A percentile compares a stretch with the other conserved stretches of the same genome.
These are phyloP conservation scores for Margaritispora aquatica DNA, from an alignment of 495 filamentous ascomycete species.

Conservation along the genomic window DNA sequence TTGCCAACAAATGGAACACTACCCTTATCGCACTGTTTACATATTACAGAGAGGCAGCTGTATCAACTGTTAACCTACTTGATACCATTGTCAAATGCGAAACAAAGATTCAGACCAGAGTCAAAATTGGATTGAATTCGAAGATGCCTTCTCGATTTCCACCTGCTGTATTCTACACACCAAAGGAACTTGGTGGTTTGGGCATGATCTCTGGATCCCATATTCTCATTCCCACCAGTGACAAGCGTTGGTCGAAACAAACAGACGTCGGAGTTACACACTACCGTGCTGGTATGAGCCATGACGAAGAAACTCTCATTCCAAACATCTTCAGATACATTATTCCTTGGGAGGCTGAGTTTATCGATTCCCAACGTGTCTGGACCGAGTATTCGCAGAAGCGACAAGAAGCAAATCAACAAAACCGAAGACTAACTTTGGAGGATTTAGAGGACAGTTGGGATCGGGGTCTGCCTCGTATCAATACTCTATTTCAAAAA, in stretches of 20 bases:
- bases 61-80: slow-evolving; percentile 91
- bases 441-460: slow-evolving; percentile 99
- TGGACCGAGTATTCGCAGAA: slow-evolving; percentile 99
- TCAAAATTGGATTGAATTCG: slow-evolving; percentile 98
- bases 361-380: slow-evolving; percentile 96
- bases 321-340: slow-evolving; percentile 99
- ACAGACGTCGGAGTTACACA: slow-evolving; percentile 97
- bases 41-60: slow-evolving; percentile 96
- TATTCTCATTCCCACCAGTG: slow-evolving; percentile 95
- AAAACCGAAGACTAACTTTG: slow-evolving; percentile 89
- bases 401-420: slow-evolving; percentile 92
- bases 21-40: slow-evolving; percentile 98
- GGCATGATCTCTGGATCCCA: slow-evolving; percentile 99
- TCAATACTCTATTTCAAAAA: slow-evolving; percentile 99
- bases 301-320: slow-evolving; percentile 96
- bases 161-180: slow-evolving; percentile 97
- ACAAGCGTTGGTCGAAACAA: slow-evolving; percentile 97
- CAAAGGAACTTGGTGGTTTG: slow-evolving; percentile 94
- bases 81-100: slow-evolving; percentile 99
- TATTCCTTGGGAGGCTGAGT: slow-evolving; percentile 98
- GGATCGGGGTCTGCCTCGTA: slow-evolving; percentile 96
- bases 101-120: slow-evolving; percentile 98
- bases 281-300: slow-evolving; percentile 96
- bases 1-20: slow-evolving; percentile 99
- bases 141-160: slow-evolving; percentile 99